phyloP scores from a whole-genome alignment of 768 basidiomycete species.

The Rhodotorula kratochvilovae region DNA sequence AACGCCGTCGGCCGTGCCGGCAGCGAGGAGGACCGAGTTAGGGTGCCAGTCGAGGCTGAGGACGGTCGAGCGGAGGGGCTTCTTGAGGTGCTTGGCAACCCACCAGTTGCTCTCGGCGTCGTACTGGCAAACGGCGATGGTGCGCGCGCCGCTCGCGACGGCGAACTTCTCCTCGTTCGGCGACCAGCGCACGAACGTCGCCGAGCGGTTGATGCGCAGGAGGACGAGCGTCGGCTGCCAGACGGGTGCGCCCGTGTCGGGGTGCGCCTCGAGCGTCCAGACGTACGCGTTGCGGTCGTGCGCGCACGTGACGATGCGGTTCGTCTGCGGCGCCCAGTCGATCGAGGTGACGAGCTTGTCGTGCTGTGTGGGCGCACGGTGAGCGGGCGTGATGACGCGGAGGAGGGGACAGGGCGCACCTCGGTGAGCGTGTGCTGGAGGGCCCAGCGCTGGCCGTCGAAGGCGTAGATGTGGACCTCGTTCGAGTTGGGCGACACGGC shows the following conservation, averaged over 20 bases:
- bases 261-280: conserved; percentile 78
- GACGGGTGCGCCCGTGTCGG: conserved; percentile 61
- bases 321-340: conserved; percentile 95
- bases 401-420: conserved; percentile 53
- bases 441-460: conserved; percentile 65
- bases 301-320: conserved; percentile 97
- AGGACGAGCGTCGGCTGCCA: conserved; percentile 99
- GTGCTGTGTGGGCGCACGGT: conserved; percentile 57
- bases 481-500: conserved; percentile 86
- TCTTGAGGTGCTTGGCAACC: conserved; percentile 95
- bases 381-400: conserved; percentile 3
- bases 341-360: conserved; percentile 97
- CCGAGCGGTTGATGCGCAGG: conserved; percentile 89
- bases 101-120: conserved; percentile 99
- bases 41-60: conserved; percentile 96
- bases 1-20: conserved; percentile 96
- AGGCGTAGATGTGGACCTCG: conserved; percentile 74
- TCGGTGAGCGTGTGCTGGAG: conserved; percentile 72
- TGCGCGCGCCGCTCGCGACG: conserved; percentile 92
- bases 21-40: conserved; percentile 93
- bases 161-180: conserved; percentile 98
- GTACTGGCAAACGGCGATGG: conserved; percentile 93
- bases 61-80: conserved; percentile 92
- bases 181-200: conserved; percentile 92
- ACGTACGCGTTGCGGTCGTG: conserved; percentile 99